phyloP scores from a whole-genome alignment of 116 monocot genomes.

The Zostera marina region DNA sequence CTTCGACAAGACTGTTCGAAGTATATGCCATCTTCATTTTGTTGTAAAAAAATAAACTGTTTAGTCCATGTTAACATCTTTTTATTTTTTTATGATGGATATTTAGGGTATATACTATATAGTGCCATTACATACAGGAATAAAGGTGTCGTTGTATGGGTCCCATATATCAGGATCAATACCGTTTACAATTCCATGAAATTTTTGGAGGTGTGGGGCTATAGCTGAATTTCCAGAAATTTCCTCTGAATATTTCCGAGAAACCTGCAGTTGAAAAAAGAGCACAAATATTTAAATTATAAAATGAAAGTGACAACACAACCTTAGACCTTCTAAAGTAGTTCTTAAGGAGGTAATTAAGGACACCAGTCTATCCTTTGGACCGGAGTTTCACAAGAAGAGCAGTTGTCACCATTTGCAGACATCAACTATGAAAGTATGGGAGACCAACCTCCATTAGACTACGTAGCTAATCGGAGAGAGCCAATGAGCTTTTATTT shows the following conservation, averaged over 20 bases:
- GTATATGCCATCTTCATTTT: slow-evolving; percentile 59
- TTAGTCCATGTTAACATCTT: not conserved
- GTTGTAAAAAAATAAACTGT: not conserved
- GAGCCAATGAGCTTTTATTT: too few relatives aligned
- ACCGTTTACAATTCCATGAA: slow-evolving; percentile 91
- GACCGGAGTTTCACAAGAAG: too few relatives aligned
- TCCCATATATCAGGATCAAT: slow-evolving; percentile 99
- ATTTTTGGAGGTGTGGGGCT: slow-evolving; percentile 64
- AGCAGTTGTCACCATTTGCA: too few relatives aligned
- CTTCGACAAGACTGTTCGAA: slow-evolving; percentile 78
- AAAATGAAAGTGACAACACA: not conserved
- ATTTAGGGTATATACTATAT: not conserved
- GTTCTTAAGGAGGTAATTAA: too few relatives aligned
- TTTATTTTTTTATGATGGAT: not conserved
- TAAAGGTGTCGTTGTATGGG: slow-evolving; percentile 75
- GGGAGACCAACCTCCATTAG: too few relatives aligned
- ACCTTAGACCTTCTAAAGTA: too few relatives aligned
- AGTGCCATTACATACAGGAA: slow-evolving; percentile 45
- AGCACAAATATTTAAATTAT: not conserved
- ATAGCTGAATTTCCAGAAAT: slow-evolving; percentile 64
- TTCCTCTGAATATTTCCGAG: slow-evolving; percentile 77
- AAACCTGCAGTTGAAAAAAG: slow-evolving; percentile 36
- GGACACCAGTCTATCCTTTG: too few relatives aligned
- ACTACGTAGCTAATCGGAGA: too few relatives aligned
- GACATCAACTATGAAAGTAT: too few relatives aligned